Evolutionary conservation across 345 rosid genomes (phyloP).

Genomic region (Citrus trifoliata): DNA sequence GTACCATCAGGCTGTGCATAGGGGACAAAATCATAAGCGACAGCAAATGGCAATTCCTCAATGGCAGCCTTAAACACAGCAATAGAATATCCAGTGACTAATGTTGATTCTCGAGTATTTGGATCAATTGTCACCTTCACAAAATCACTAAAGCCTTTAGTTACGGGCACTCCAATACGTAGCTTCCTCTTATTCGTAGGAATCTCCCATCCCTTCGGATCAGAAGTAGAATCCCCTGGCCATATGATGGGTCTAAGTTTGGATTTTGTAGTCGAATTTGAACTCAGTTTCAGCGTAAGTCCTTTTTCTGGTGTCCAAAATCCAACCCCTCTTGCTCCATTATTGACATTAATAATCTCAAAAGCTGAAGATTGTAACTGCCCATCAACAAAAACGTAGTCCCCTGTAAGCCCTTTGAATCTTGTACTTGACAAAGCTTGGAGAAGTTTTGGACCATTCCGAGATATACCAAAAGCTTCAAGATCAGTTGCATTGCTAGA

Average conservation of each 20-base stretch:
- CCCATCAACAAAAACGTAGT: constrained; percentile 27
- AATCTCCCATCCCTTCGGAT: constrained; percentile 47
- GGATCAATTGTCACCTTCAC: constrained; percentile 32
- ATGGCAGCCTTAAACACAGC: constrained; percentile 46
- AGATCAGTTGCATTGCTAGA: constrained; percentile 30
- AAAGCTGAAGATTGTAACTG: constrained; percentile 31
- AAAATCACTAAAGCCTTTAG: constrained; percentile 30
- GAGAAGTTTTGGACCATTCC: constrained; percentile 36
- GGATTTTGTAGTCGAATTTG: constrained; percentile 20
- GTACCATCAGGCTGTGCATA: constrained; percentile 21
- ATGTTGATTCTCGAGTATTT: neutral
- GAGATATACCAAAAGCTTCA: constrained; percentile 37
- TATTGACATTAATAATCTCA: constrained; percentile 38
- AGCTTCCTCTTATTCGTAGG: constrained; percentile 44
- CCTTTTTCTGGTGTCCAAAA: constrained; percentile 44
- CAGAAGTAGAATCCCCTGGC: constrained; percentile 32
- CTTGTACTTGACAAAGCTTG: constrained; percentile 22
- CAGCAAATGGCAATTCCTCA: constrained; percentile 35
- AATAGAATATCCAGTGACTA: constrained; percentile 37
- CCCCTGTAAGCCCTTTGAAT: constrained; percentile 45
- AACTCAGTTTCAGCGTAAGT: constrained; percentile 23
- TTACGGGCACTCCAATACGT: constrained; percentile 43
- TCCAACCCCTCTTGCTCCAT: constrained; percentile 30
- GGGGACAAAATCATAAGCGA: constrained; percentile 33
- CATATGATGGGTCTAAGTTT: constrained; percentile 28